Evolutionary conservation across 2,329 filamentous ascomycete genomes (phyloP).

Genomic region (Xylariomycetidae sp.): DNA sequence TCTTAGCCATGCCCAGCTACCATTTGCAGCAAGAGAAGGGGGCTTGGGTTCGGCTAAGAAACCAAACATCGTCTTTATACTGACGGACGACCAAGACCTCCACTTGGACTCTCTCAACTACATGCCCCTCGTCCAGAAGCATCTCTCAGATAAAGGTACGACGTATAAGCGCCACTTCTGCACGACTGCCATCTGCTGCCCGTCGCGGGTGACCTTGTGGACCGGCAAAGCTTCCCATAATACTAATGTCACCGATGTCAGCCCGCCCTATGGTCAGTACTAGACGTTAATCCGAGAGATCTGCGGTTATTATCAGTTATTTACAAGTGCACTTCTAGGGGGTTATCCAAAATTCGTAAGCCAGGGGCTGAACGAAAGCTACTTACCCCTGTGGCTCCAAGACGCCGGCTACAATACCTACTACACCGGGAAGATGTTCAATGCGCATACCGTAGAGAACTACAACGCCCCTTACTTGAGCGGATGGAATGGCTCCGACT

Average conservation of each 20-base stretch:
- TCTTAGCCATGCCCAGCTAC: too few relatives aligned
- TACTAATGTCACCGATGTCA: slow-evolving; percentile 61
- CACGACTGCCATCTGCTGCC: slow-evolving; percentile 64
- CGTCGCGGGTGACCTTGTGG: slow-evolving; percentile 60
- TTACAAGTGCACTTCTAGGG: slow-evolving; percentile 32
- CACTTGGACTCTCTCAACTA: slow-evolving; percentile 58
- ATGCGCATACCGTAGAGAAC: slow-evolving; percentile 55
- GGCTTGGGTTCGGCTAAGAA: too few relatives aligned
- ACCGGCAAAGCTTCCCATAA: slow-evolving; percentile 66
- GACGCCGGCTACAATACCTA: slow-evolving; percentile 65
- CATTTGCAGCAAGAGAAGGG: too few relatives aligned
- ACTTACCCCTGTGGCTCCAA: slow-evolving; percentile 68
- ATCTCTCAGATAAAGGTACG: slow-evolving; percentile 54
- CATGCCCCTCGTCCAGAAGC: slow-evolving; percentile 52
- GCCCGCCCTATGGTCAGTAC: slow-evolving; percentile 56
- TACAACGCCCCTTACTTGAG: slow-evolving; percentile 58
- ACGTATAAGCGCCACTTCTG: slow-evolving; percentile 60
- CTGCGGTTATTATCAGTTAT: too few relatives aligned
- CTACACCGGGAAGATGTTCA: slow-evolving; percentile 71
- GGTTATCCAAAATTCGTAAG: slow-evolving; percentile 63
- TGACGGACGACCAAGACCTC: slow-evolving; percentile 65
- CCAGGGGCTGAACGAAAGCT: slow-evolving; percentile 62
- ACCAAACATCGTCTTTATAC: slow-evolving; percentile 61
- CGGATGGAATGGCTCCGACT: too few relatives aligned
- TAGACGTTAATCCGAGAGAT: too few relatives aligned